phyloP scores from a whole-genome alignment of 2,329 filamentous ascomycete genomes.

The Tetracladium maxilliforme region DNA sequence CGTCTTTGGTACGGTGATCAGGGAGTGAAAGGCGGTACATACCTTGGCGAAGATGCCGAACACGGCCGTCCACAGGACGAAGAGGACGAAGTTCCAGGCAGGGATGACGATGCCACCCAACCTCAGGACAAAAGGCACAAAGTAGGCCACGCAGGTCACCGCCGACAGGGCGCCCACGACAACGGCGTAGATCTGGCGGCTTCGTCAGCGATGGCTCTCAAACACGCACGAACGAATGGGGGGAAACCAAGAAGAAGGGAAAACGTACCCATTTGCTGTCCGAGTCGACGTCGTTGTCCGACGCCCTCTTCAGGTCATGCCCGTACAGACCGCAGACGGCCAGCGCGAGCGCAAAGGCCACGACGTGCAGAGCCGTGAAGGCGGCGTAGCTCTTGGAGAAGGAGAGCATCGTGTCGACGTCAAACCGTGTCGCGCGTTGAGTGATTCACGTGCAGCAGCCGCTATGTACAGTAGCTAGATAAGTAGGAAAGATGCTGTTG shows the following conservation, averaged over 20 bases:
- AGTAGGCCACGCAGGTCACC: conserved; percentile 48
- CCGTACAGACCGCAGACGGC: conserved; percentile 70
- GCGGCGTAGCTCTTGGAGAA: conserved; percentile 28
- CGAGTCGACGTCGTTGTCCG: conserved; percentile 29
- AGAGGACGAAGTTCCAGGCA: conserved; percentile 63
- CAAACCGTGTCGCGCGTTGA: no score
- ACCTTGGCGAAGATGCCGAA: conserved; percentile 72
- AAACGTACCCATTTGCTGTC: conserved; percentile 56
- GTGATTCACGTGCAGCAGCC: no score
- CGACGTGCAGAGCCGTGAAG: conserved; percentile 52
- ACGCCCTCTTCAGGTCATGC: conserved; percentile 43
- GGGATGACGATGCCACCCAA: conserved; percentile 38
- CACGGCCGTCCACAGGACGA: conserved; percentile 65
- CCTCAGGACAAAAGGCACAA: conserved; percentile 44
- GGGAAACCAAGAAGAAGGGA: conserved; percentile 1
- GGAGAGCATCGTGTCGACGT: background rate
- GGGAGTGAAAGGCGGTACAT: conserved; percentile 2
- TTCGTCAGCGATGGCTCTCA: conserved; percentile 3
- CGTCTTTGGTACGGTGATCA: background rate
- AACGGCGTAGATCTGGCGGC: conserved; percentile 50
- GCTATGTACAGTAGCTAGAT: no score
- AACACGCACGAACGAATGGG: conserved; percentile 2
- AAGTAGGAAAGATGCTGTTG: no score
- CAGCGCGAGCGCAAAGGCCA: conserved; percentile 64
- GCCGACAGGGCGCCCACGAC: conserved; percentile 53